A percentile compares a stretch with the other conserved stretches of the same genome.
These are phyloP conservation scores for Fusarium piperis DNA, from an alignment of 2,329 filamentous ascomycete species.

Conservation along the genomic window DNA sequence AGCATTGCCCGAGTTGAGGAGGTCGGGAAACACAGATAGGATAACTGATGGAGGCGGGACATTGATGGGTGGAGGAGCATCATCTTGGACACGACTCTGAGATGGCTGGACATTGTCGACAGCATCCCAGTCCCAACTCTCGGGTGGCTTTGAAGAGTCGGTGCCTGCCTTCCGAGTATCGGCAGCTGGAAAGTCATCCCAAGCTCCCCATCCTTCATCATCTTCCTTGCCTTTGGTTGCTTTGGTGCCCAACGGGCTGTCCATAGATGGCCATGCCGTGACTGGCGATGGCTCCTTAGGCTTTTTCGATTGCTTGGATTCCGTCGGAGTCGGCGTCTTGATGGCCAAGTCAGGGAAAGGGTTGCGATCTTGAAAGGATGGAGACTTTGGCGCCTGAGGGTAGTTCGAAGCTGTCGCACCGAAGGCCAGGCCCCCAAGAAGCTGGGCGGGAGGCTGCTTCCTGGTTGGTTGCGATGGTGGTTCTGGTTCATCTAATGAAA, in stretches of 20 bases:
- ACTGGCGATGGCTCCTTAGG: conserved; percentile 52
- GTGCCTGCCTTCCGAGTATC: conserved; percentile 29
- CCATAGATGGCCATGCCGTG: conserved; percentile 58
- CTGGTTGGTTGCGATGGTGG: conserved; percentile 22
- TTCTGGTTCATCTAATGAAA: conserved; percentile 50
- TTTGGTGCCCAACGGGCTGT: conserved; percentile 24
- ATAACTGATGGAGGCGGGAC: conserved; percentile 89
- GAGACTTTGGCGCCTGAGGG: conserved; percentile 60
- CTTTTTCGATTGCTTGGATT: conserved; percentile 48
- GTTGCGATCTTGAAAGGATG: conserved; percentile 63
- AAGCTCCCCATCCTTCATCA: conserved; percentile 62
- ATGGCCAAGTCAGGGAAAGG: conserved; percentile 61
- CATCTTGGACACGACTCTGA: conserved; percentile 31
- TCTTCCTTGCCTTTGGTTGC: conserved; percentile 35
- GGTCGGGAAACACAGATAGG: conserved; percentile 76
- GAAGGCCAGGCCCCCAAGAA: conserved; percentile 45
- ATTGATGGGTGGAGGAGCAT: conserved; percentile 76
- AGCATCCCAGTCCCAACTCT: conserved; percentile 62
- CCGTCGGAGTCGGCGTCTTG: conserved; percentile 52
- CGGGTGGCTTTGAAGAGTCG: conserved; percentile 29
- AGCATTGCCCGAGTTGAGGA: conserved; percentile 73
- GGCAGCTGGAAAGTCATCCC: conserved; percentile 55
- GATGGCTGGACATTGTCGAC: conserved; percentile 46
- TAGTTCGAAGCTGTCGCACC: conserved; percentile 46
- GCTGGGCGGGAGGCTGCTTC: conserved; percentile 44